These are phyloP conservation scores for Diophrys appendiculata DNA, from an alignment of 73 alveolate genomes.

Conservation along the genomic window DNA sequence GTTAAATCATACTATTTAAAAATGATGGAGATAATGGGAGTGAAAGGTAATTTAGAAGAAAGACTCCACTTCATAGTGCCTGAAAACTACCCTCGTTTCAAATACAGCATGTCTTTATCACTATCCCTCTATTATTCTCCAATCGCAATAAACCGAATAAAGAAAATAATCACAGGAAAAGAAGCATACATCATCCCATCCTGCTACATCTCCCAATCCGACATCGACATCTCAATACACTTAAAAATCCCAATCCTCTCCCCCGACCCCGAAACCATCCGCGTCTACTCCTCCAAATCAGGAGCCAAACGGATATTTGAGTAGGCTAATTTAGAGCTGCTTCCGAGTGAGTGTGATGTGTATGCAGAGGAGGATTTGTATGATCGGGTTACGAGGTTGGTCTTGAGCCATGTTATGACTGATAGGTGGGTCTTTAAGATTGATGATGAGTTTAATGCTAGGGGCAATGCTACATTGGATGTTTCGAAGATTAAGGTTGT, in stretches of 20 bases:
- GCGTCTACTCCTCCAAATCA: conserved; percentile 45
- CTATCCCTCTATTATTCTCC: conserved; percentile 52
- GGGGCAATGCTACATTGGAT: conserved; percentile 63
- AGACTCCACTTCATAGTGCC: conserved; percentile 55
- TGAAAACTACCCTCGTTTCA: conserved; percentile 45
- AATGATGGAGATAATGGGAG: conserved; percentile 48
- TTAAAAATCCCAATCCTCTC: conserved; percentile 55
- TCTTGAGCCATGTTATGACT: conserved; percentile 31
- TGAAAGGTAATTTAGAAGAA: conserved; percentile 41
- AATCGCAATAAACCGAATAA: conserved; percentile 41
- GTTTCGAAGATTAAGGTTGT: conserved; percentile 40
- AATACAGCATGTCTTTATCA: conserved; percentile 24
- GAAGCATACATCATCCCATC: conserved; percentile 60
- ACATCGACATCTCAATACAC: conserved; percentile 39
- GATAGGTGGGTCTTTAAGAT: conserved; percentile 58
- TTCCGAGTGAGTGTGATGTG: conserved; percentile 52
- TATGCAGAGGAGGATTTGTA: conserved; percentile 47
- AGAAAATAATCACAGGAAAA: conserved; percentile 25
- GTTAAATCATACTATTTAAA: conserved; percentile 46
- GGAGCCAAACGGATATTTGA: conserved; percentile 58
- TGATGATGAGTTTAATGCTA: conserved; percentile 63
- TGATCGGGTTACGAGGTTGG: conserved; percentile 40
- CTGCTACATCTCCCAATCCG: conserved; percentile 57
- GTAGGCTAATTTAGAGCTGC: conserved; percentile 53
- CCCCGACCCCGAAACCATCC: conserved; percentile 40